These are phyloP conservation scores for Tillandsia leiboldiana DNA, from an alignment of 176 grass and related monocot genomes.

Conservation along the genomic window DNA sequence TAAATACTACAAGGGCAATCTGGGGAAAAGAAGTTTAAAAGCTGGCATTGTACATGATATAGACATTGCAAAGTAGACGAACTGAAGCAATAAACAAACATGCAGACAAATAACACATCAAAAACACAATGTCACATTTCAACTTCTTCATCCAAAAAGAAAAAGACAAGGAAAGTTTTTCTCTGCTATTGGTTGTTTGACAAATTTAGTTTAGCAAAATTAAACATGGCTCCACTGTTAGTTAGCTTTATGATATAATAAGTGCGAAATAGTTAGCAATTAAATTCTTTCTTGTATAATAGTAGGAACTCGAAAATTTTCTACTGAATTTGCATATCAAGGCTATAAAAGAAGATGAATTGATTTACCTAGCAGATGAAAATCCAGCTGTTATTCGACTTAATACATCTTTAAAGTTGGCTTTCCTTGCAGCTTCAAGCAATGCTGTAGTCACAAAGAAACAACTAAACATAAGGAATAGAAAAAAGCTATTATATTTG, in stretches of 20 bases:
- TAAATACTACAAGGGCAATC: neutral
- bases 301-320: neutral
- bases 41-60: neutral
- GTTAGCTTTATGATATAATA: neutral
- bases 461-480: too few species aligned
- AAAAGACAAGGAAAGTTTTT: neutral
- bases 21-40: neutral
- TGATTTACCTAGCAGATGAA: slow-evolving; percentile 55
- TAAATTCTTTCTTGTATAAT: neutral
- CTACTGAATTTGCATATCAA: neutral
- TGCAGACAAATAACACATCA: neutral
- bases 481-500: too few species aligned
- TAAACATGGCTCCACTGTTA: neutral
- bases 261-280: neutral
- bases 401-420: slow-evolving; percentile 63
- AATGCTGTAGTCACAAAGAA: slow-evolving; percentile 39
- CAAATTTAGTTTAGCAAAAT: neutral
- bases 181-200: neutral
- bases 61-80: neutral
- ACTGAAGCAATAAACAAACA: neutral
- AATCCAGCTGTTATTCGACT: slow-evolving; percentile 66
- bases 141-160: too few species aligned
- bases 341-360: neutral
- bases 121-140: too few species aligned
- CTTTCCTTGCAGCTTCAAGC: slow-evolving; percentile 86